Evolutionary conservation across 345 rosid species (phyloP).

Genomic region (Erysimum cheiranthoides): DNA sequence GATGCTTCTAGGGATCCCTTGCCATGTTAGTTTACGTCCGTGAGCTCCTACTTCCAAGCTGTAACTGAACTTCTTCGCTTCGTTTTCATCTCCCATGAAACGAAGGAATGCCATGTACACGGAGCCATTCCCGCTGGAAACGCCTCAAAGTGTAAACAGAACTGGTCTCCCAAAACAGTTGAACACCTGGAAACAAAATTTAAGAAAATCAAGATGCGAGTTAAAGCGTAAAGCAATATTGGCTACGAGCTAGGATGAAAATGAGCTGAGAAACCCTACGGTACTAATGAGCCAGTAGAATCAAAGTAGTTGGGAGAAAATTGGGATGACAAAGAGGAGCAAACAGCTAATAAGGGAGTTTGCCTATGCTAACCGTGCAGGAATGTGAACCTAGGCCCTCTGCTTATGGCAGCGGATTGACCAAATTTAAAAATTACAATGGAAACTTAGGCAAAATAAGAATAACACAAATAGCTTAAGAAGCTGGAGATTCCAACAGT

Average conservation of each 20-base stretch:
- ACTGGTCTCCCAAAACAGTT: slow-evolving; percentile 89
- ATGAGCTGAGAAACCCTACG: not conserved
- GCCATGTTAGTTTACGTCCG: slow-evolving; percentile 83
- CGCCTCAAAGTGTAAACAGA: slow-evolving; percentile 96
- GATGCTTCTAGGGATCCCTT: slow-evolving; percentile 90
- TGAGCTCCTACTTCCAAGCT: slow-evolving; percentile 87
- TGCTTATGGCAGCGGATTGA: not conserved
- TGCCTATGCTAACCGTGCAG: not conserved
- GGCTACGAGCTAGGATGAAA: not conserved
- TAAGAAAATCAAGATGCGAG: not conserved
- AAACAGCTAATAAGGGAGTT: not conserved
- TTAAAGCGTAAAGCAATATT: slow-evolving; percentile 2
- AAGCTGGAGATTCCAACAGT: not conserved
- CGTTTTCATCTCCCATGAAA: slow-evolving; percentile 95
- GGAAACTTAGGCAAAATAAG: not conserved
- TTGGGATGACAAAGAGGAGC: not conserved
- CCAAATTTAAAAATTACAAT: not conserved
- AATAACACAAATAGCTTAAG: not conserved
- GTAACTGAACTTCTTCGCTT: slow-evolving; percentile 87
- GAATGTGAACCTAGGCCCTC: slow-evolving; percentile 8
- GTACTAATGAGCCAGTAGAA: not conserved
- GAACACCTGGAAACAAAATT: slow-evolving; percentile 62
- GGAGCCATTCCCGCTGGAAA: slow-evolving; percentile 88
- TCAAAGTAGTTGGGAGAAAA: not conserved
- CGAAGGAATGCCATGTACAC: slow-evolving; percentile 96